A percentile compares a stretch with the other conserved stretches of the same genome.
phyloP scores from a whole-genome alignment of 208 protist species.

The Plasmodiophora brassicae region DNA sequence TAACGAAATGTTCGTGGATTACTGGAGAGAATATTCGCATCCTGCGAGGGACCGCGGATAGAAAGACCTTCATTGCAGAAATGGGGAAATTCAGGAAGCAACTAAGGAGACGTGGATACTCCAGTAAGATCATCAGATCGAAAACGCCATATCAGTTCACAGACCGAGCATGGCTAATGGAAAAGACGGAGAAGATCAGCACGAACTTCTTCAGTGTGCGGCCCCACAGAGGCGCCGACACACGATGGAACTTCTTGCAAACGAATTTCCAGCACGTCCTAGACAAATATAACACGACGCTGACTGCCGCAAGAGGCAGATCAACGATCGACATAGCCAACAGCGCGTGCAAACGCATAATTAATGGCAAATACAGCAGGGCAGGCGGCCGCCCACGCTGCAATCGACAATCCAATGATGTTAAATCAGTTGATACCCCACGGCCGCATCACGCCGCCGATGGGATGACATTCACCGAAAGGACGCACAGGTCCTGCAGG shows the following conservation, averaged over 20 bases:
- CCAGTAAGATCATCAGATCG: not conserved
- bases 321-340: not conserved
- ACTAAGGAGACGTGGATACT: not conserved
- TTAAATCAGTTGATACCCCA: not conserved
- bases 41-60: not conserved
- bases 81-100: not conserved
- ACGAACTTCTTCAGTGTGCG: not conserved
- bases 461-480: not conserved
- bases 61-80: not conserved
- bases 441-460: not conserved
- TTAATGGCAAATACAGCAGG: not conserved
- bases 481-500: not conserved
- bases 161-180: not conserved
- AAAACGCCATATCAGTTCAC: not conserved
- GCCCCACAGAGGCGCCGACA: not conserved
- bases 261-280: not conserved
- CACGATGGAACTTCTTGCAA: constrained; percentile 10
- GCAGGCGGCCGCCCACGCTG: not conserved
- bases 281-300: not conserved
- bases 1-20: not conserved
- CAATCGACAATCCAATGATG: not conserved
- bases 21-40: not conserved
- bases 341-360: not conserved
- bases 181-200: not conserved
- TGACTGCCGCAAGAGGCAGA: not conserved